Conservation (phyloP, 2,329 filamentous ascomycete species). For the Didymella glomerata region DNA sequence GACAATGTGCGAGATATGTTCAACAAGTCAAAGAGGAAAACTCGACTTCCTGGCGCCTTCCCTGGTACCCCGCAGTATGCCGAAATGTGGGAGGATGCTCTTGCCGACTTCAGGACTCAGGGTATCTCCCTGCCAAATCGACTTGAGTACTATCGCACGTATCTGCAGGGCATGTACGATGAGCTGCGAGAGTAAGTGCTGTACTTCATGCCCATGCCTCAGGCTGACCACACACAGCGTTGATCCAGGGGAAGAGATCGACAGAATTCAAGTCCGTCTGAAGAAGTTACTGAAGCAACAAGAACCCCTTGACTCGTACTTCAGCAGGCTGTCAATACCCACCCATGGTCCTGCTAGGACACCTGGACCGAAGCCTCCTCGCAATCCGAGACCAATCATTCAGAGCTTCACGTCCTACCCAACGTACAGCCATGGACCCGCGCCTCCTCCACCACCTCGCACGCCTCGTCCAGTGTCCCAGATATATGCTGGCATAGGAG, state of each 20-base stretch:
- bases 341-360: conserved; percentile 37
- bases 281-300: conserved; percentile 48
- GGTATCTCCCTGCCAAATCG: conserved; percentile 58
- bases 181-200: conserved; percentile 57
- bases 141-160: conserved; percentile 60
- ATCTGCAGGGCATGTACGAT: conserved; percentile 56
- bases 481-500: conserved; percentile 37
- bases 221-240: conserved; percentile 37
- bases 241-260: conserved; percentile 42
- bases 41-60: conserved; percentile 45
- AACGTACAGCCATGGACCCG: conserved; percentile 24
- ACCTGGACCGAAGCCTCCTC: conserved; percentile 40
- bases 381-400: conserved; percentile 39
- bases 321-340: conserved; percentile 40
- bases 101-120: conserved; percentile 57
- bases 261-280: conserved; percentile 38
- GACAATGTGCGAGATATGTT: conserved; percentile 57
- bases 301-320: conserved; percentile 47
- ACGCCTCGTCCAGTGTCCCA: conserved; percentile 20
- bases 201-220: background rate
- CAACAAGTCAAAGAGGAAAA: conserved; percentile 48
- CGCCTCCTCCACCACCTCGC: conserved; percentile 24
- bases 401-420: conserved; percentile 42
- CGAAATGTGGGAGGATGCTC: conserved; percentile 61
- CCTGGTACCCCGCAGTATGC: conserved; percentile 55